phyloP scores from a whole-genome alignment of 169 alveolate species.

The Plasmodium adleri region DNA sequence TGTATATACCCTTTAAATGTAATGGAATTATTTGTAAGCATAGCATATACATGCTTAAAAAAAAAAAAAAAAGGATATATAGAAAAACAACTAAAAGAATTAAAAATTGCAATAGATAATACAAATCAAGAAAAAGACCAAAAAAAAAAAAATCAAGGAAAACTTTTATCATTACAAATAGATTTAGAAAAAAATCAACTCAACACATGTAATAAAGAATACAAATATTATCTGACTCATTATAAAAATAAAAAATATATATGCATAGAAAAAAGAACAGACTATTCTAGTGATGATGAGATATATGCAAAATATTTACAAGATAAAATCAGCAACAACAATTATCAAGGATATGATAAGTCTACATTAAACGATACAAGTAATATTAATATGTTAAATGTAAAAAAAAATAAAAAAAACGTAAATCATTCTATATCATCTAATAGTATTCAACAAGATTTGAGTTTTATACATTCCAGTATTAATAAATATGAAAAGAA shows the following conservation, averaged over 20 bases:
- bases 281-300: conserved; percentile 30
- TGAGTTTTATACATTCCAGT: conserved; percentile 57
- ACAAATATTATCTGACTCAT: conserved; percentile 58
- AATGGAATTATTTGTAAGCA: conserved; percentile 38
- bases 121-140: conserved; percentile 2
- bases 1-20: conserved; percentile 27
- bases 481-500: conserved; percentile 47
- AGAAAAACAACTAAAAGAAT: conserved; percentile 22
- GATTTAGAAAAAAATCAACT: conserved; percentile 70
- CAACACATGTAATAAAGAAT: conserved; percentile 37
- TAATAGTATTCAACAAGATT: conserved; percentile 37
- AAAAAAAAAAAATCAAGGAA: conserved; percentile 19
- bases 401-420: too few relatives aligned
- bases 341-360: too few relatives aligned
- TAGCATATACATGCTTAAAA: conserved; percentile 40
- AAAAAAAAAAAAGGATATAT: conserved; percentile 54
- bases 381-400: too few relatives aligned
- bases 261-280: conserved; percentile 69
- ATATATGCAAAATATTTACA: too few relatives aligned
- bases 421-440: conserved; percentile 16
- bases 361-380: too few relatives aligned
- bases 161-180: conserved; percentile 39
- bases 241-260: conserved; percentile 66
- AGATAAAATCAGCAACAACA: too few relatives aligned
- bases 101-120: conserved; percentile 38